Percentiles rank a stretch among this genome's conserved stretches.
Conservation (phyloP, 495 filamentous ascomycete species). For the Haplographium delicatum region DNA sequence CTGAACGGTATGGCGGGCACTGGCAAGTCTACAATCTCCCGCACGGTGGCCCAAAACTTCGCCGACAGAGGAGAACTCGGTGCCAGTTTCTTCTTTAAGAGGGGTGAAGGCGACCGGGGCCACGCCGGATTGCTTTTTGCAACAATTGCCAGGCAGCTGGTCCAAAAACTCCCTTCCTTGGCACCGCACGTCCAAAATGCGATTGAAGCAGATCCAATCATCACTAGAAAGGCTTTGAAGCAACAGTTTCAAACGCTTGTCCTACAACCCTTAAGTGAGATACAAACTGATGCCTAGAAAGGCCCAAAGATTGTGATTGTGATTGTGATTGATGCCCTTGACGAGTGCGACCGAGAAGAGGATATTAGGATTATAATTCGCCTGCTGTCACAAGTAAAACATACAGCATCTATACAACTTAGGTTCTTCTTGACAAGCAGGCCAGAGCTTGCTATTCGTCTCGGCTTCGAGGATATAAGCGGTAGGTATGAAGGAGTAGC, state of each 20-base stretch:
- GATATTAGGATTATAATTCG: conserved; percentile 5
- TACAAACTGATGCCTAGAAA: neutral
- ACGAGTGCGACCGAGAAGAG: conserved; percentile 21
- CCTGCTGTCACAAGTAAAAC: conserved; percentile 30
- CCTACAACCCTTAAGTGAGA: conserved; percentile 1
- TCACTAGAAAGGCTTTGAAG: conserved; percentile 8
- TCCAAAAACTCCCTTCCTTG: conserved; percentile 1
- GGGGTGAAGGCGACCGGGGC: conserved; percentile 14
- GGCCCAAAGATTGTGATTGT: conserved; percentile 8
- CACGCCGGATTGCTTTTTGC: conserved; percentile 10
- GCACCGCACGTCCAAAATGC: conserved; percentile 7
- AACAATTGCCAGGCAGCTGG: conserved; percentile 12
- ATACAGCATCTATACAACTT: conserved; percentile 24
- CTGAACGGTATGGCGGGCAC: conserved; percentile 19
- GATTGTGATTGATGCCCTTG: conserved; percentile 20
- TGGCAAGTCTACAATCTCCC: conserved; percentile 18
- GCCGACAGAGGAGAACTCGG: conserved; percentile 3
- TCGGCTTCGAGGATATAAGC: neutral
- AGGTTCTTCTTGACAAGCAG: conserved; percentile 7
- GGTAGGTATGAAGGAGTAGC: neutral
- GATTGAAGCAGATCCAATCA: conserved; percentile 7
- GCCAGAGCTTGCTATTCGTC: conserved; percentile 19
- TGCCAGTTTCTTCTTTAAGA: conserved; percentile 12
- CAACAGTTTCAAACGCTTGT: conserved; percentile 21
- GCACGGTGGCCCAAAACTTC: conserved; percentile 21